Conservation (phyloP, 331 rosid species). For the Quercus lobata region DNA sequence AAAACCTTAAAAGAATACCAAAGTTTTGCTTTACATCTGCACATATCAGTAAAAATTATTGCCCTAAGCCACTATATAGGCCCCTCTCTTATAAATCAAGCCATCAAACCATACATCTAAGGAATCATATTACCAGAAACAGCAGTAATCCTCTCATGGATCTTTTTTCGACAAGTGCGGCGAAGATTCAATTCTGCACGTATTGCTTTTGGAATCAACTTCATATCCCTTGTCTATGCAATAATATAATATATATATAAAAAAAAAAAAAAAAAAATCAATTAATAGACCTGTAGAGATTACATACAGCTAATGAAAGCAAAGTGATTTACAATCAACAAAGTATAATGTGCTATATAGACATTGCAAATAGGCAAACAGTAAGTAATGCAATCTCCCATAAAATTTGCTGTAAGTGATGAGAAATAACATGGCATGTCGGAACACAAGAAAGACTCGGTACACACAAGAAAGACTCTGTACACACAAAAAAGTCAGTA, state of each 20-base stretch:
- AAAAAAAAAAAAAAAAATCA: neutral
- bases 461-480: neutral
- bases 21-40: neutral
- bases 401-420: neutral
- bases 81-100: neutral
- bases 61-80: neutral
- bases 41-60: neutral
- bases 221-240: constrained; percentile 76
- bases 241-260: neutral
- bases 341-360: neutral
- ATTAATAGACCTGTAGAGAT: neutral
- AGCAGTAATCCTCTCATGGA: constrained; percentile 77
- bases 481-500: neutral
- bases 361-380: neutral
- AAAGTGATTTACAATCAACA: neutral
- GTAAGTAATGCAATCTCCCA: neutral
- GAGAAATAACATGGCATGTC: neutral
- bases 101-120: neutral
- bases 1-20: neutral
- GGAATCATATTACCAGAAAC: constrained; percentile 59
- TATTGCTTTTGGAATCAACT: constrained; percentile 62
- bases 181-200: constrained; percentile 56
- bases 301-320: neutral
- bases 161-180: constrained; percentile 75
- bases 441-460: neutral